Evolutionary conservation across 2,329 filamentous ascomycete species (phyloP).

Genomic region (Colletotrichum sidae): DNA sequence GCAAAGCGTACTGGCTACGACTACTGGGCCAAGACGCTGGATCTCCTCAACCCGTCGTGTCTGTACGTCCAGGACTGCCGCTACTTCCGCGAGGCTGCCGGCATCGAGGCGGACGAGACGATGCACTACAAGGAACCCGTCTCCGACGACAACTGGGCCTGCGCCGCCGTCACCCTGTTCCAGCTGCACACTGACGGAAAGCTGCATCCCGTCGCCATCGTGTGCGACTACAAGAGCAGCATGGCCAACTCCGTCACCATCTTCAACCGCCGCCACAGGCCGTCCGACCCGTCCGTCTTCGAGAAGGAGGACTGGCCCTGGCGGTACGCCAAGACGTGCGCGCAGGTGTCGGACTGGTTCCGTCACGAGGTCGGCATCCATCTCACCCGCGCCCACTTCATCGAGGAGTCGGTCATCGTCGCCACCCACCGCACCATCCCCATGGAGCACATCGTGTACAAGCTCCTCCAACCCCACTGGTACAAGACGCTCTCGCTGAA

Average conservation of each 20-base stretch:
- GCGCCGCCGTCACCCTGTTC: constrained; percentile 56
- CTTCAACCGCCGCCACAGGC: constrained; percentile 58
- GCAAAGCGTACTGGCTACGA: constrained; percentile 48
- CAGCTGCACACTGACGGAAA: constrained; percentile 56
- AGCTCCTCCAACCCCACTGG: constrained; percentile 60
- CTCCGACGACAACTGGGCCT: constrained; percentile 45
- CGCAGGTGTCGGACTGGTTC: constrained; percentile 60
- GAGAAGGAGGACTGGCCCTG: constrained; percentile 61
- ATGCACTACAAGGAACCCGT: constrained; percentile 44
- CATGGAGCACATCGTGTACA: constrained; percentile 55
- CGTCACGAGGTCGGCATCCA: constrained; percentile 61
- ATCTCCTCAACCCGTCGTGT: constrained; percentile 43
- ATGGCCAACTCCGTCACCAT: constrained; percentile 54
- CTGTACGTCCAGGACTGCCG: constrained; percentile 58
- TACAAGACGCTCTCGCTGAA: constrained; percentile 62
- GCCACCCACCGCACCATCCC: constrained; percentile 56
- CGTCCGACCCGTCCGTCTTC: constrained; percentile 42
- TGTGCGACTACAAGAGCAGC: constrained; percentile 57
- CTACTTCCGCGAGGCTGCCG: constrained; percentile 54
- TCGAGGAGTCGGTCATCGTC: constrained; percentile 62
- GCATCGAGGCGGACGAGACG: constrained; percentile 42
- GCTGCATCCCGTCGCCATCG: constrained; percentile 61
- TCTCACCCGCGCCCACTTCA: constrained; percentile 56
- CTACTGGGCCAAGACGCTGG: constrained; percentile 46
- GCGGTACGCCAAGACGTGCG: constrained; percentile 64